Evolutionary conservation across 352 stramenopile genomes (phyloP).

Genomic region (Pythium biforme): DNA sequence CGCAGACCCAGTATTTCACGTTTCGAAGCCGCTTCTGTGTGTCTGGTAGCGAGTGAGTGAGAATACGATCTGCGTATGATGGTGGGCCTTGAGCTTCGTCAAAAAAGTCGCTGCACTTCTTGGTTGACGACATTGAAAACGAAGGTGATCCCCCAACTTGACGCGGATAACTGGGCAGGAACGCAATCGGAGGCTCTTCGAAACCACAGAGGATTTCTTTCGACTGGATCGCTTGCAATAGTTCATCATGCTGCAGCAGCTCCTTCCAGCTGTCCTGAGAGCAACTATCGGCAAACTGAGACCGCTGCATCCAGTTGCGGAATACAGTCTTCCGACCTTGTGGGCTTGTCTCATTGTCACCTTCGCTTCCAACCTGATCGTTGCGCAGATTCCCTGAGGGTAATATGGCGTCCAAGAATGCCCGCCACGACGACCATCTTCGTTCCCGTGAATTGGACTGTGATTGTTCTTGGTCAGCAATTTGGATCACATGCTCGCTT

Average conservation of each 20-base stretch:
- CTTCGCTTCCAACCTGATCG: not conserved
- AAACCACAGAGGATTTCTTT: slow-evolving; percentile 85
- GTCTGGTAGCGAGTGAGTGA: slow-evolving; percentile 64
- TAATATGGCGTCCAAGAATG: slow-evolving; percentile 11
- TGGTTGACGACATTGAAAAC: slow-evolving; percentile 62
- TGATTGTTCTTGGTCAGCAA: not conserved
- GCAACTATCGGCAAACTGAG: slow-evolving; percentile 51
- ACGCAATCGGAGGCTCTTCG: slow-evolving; percentile 69
- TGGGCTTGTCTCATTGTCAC: not conserved
- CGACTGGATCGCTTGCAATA: slow-evolving; percentile 60
- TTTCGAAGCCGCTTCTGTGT: slow-evolving; percentile 51
- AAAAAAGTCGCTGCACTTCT: slow-evolving; percentile 53
- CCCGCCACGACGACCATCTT: not conserved
- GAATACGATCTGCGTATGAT: slow-evolving; percentile 71
- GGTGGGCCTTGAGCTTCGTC: slow-evolving; percentile 29
- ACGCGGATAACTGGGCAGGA: slow-evolving; percentile 71
- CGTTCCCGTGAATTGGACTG: no score
- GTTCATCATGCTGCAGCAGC: slow-evolving; percentile 64
- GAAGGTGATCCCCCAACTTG: slow-evolving; percentile 50
- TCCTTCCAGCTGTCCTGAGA: slow-evolving; percentile 63
- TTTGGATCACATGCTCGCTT: not conserved
- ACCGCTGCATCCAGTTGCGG: slow-evolving; percentile 53
- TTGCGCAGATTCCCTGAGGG: not conserved
- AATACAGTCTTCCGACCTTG: slow-evolving; percentile 46
- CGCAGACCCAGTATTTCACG: slow-evolving; percentile 61